A percentile compares a stretch with the other conserved stretches of the same genome.
phyloP scores from a whole-genome alignment of 768 basidiomycete genomes.

The Pisolithus sp. region DNA sequence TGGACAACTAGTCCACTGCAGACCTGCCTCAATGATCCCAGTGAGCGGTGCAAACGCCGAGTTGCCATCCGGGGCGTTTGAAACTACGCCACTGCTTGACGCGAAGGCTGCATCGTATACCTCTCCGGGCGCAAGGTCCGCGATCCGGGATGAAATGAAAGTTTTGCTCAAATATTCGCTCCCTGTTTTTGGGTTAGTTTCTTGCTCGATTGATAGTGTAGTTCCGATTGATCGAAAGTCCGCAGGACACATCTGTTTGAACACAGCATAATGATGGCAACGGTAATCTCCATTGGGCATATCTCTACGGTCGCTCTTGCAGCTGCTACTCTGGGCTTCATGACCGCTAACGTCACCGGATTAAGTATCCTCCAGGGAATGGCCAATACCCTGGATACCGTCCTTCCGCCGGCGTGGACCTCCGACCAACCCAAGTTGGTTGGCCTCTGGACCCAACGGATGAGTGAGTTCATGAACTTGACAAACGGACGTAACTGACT shows the following conservation, averaged over 20 bases:
- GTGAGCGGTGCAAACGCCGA: background rate
- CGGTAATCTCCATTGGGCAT: conserved; percentile 89
- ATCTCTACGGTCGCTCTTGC: conserved; percentile 86
- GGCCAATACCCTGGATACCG: conserved; percentile 80
- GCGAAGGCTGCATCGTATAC: conserved; percentile 32
- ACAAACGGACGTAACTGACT: background rate
- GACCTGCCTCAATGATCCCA: background rate
- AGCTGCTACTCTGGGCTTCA: conserved; percentile 66
- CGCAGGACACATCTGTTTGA: conserved; percentile 73
- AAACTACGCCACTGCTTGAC: conserved; percentile 57
- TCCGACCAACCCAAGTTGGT: conserved; percentile 78
- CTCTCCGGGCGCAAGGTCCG: conserved; percentile 17
- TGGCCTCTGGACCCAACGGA: conserved; percentile 86
- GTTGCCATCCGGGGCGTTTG: conserved; percentile 20
- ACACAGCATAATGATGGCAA: conserved; percentile 78
- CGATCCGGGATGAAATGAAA: conserved; percentile 49
- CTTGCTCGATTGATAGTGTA: background rate
- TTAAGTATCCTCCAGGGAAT: conserved; percentile 77
- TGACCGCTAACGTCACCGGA: conserved; percentile 57
- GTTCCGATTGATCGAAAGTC: background rate
- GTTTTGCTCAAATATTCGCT: conserved; percentile 61
- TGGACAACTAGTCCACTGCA: background rate
- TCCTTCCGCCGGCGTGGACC: conserved; percentile 94
- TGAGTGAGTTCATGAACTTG: conserved; percentile 47
- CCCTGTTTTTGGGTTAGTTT: conserved; percentile 66